Evolutionary conservation across 2,329 filamentous ascomycete species (phyloP).

Genomic region (Diplodia seriata): DNA sequence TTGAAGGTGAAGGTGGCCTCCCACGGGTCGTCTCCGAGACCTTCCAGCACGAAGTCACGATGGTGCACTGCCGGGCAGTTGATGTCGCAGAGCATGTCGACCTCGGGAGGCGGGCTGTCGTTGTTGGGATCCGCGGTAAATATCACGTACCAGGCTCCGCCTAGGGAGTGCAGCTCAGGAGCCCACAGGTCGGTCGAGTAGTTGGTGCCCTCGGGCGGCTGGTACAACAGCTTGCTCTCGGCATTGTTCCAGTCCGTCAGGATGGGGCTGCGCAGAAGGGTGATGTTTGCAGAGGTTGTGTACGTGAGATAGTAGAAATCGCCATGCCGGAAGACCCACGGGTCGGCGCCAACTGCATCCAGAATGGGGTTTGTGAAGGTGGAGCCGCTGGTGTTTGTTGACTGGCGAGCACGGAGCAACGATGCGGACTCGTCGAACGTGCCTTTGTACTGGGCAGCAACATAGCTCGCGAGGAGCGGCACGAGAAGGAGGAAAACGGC

Average conservation of each 20-base stretch:
- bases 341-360: constrained; percentile 52
- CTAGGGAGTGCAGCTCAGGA: constrained; percentile 58
- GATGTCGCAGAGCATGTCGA: constrained; percentile 58
- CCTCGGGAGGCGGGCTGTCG: constrained; percentile 55
- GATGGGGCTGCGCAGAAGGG: constrained; percentile 50
- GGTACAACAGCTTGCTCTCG: constrained; percentile 53
- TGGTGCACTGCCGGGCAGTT: constrained; percentile 60
- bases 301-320: constrained; percentile 48
- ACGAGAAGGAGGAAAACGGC: constrained; percentile 16
- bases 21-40: constrained; percentile 54
- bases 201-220: constrained; percentile 50
- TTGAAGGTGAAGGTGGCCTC: constrained; percentile 54
- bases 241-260: constrained; percentile 55
- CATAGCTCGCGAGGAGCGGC: constrained; percentile 28
- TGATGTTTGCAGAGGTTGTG: constrained; percentile 54
- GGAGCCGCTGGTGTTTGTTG: constrained; percentile 33
- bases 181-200: constrained; percentile 60
- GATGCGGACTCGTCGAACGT: constrained; percentile 16
- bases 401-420: constrained; percentile 19
- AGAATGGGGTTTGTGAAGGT: constrained; percentile 58
- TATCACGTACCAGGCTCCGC: constrained; percentile 59
- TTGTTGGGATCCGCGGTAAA: constrained; percentile 59
- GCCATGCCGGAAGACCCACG: constrained; percentile 35
- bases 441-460: constrained; percentile 28
- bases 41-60: constrained; percentile 57